These are phyloP conservation scores for Penicillium bialowiezense DNA, from an alignment of 495 filamentous ascomycete genomes.

Conservation along the genomic window DNA sequence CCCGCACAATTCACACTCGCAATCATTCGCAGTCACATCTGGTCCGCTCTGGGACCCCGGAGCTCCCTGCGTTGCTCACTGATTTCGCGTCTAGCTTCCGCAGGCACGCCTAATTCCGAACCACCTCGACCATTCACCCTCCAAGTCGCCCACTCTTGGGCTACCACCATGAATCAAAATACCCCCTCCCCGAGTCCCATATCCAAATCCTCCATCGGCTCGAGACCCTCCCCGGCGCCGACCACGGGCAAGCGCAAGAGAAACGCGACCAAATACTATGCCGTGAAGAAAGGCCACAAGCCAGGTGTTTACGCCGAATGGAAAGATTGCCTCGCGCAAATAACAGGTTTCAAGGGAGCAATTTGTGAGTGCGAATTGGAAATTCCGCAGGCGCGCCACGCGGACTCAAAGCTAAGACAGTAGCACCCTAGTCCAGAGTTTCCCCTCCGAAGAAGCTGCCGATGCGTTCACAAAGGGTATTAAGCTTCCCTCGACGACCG, in stretches of 20 bases:
- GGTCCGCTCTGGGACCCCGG: slow-evolving; percentile 24
- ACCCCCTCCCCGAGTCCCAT: slow-evolving; percentile 42
- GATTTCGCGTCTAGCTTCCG: slow-evolving; percentile 17
- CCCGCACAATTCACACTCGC: slow-evolving; percentile 10
- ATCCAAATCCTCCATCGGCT: slow-evolving; percentile 26
- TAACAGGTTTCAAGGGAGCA: slow-evolving; percentile 81
- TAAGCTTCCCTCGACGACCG: slow-evolving; percentile 31
- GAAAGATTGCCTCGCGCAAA: slow-evolving; percentile 76
- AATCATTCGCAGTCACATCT: slow-evolving; percentile 15
- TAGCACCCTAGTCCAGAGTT: slow-evolving; percentile 68
- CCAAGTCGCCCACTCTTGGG: too few relatives aligned
- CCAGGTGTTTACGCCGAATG: slow-evolving; percentile 89
- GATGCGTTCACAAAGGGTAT: slow-evolving; percentile 69
- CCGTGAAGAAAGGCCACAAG: slow-evolving; percentile 70
- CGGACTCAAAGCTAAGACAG: slow-evolving; percentile 10
- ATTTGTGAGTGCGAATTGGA: slow-evolving; percentile 57
- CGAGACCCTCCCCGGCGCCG: slow-evolving; percentile 31
- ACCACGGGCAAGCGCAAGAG: slow-evolving; percentile 66
- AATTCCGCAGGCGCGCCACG: not conserved
- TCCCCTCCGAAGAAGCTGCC: slow-evolving; percentile 72
- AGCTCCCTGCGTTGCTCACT: slow-evolving; percentile 31
- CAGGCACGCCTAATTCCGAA: slow-evolving; percentile 11
- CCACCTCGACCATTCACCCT: too few relatives aligned
- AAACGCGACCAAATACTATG: slow-evolving; percentile 73
- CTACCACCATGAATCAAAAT: slow-evolving; percentile 31